Base-by-base conservation (phyloP, 352 stramenopile genomes). In the Salisapilia sapeloensis region DNA sequence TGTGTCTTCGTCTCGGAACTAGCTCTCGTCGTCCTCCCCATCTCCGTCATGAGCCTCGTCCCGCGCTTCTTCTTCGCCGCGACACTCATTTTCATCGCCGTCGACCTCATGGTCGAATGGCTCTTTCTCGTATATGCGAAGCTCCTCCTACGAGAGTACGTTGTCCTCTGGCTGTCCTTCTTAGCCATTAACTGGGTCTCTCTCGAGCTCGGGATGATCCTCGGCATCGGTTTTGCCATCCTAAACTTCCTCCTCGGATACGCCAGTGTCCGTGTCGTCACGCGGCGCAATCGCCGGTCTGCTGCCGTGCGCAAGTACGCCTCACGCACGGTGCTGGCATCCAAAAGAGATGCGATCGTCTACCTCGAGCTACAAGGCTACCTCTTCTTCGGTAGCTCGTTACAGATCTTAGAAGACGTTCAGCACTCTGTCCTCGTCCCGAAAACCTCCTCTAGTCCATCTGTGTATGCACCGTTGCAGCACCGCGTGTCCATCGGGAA, bases 61-160 rank as follows among this genome's bases (percentile, higher is more conserved):
- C 95, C 95, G 5, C 93, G 89, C 11, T 95, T 96, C 50, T 98
- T 98, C 61, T 99, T 98, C 48, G 94, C 90, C 4, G 89, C 85
- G 9, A 79, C 96, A 21, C 56, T 99, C 12, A 85, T 97, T 12
- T 96, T 98, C 51, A 97, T 99, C 42, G 93, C 86, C 19, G 72
- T 97, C 9, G 93, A 98, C 56, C 54, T 99, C 0, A 86, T 98
- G 77, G 52, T 89, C 39, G 93, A 99, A 54, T 99, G 95, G 94
- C 74, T 99, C 35, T 53, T 86, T 24, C 60, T 80, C 33, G 65
- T 85, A 26, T 82, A 78, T 44, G 63, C 79, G 57, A 86, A 86
- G 37, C 49, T 90, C 23, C 50, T 86, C 6, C 49, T 57, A 20
- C 63, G 75, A 10, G 92, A 98, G 55, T 98, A 98, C 53, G 40